Percentiles rank a stretch among this genome's conserved stretches.
phyloP scores from a whole-genome alignment of 2,329 filamentous ascomycete genomes.

The Neocatenulostroma microsporum region DNA sequence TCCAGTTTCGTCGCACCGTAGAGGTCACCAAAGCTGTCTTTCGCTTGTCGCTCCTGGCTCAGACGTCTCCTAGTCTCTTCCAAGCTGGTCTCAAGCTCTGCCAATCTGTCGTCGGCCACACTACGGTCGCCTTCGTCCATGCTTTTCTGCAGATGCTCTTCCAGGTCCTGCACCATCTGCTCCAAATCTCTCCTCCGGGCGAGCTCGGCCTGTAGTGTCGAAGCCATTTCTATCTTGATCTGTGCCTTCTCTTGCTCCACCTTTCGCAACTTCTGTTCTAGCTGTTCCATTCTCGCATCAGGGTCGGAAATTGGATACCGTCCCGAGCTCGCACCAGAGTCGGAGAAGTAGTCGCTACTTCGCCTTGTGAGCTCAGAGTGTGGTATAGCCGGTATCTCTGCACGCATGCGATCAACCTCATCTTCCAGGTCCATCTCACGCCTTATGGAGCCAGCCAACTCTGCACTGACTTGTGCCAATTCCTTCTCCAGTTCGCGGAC shows the following conservation, averaged over 20 bases:
- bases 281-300: constrained; percentile 55
- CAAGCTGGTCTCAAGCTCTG: constrained; percentile 69
- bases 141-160: constrained; percentile 65
- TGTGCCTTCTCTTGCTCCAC: constrained; percentile 88
- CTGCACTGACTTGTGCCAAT: constrained; percentile 82
- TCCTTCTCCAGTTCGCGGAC: constrained; percentile 91
- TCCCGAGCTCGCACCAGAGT: constrained; percentile 81
- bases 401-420: constrained; percentile 76
- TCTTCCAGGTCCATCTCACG: constrained; percentile 97
- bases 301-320: constrained; percentile 61
- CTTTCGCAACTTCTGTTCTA: constrained; percentile 73
- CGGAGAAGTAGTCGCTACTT: constrained; percentile 96
- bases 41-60: constrained; percentile 74
- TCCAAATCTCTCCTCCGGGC: constrained; percentile 67
- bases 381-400: constrained; percentile 55
- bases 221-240: constrained; percentile 73
- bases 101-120: constrained; percentile 52
- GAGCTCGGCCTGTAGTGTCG: constrained; percentile 81
- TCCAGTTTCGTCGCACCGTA: constrained; percentile 76
- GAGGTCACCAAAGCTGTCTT: constrained; percentile 90
- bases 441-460: constrained; percentile 85
- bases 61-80: constrained; percentile 78
- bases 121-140: constrained; percentile 25
- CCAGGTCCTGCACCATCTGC: constrained; percentile 72
- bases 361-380: constrained; percentile 53